Evolutionary conservation across 768 basidiomycete genomes (phyloP).

Genomic region (Rhodotorula taiwanensis): DNA sequence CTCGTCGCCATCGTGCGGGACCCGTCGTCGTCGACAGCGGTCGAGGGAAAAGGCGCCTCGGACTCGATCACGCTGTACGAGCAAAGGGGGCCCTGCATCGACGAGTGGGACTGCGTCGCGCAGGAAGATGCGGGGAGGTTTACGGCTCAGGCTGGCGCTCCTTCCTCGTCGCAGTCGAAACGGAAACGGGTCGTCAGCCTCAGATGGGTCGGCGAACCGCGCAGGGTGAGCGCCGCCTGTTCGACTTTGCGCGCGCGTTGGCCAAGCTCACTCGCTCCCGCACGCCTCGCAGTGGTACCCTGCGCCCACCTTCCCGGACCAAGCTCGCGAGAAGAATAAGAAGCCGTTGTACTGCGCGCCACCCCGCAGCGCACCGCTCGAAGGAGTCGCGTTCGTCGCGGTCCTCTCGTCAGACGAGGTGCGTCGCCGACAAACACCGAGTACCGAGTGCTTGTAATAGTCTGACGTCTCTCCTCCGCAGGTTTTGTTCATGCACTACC

Average conservation of each 20-base stretch:
- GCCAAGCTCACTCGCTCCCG: background rate
- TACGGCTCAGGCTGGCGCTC: background rate
- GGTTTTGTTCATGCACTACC: slow-evolving; percentile 7
- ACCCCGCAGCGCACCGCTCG: slow-evolving; percentile 13
- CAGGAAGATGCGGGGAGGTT: slow-evolving; percentile 21
- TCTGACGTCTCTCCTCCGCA: slow-evolving; percentile 1
- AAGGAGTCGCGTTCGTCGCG: slow-evolving; percentile 24
- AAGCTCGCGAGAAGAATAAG: background rate
- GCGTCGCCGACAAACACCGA: background rate
- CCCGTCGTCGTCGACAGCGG: no score
- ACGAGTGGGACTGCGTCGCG: slow-evolving; percentile 24
- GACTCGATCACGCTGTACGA: slow-evolving; percentile 28
- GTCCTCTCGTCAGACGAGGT: slow-evolving; percentile 27
- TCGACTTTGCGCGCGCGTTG: no score
- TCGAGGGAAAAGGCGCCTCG: background rate
- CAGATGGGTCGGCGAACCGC: slow-evolving; percentile 26
- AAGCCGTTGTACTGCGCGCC: slow-evolving; percentile 33
- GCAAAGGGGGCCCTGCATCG: slow-evolving; percentile 10
- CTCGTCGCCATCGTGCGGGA: slow-evolving; percentile 15
- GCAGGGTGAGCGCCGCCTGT: slow-evolving; percentile 3
- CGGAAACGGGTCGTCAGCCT: slow-evolving; percentile 19
- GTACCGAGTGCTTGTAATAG: no score
- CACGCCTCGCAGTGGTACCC: slow-evolving; percentile 21
- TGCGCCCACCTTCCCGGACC: background rate
- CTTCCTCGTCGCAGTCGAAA: background rate